Conservation (phyloP, 805 yeast species). For the Candida sanyiensis region DNA sequence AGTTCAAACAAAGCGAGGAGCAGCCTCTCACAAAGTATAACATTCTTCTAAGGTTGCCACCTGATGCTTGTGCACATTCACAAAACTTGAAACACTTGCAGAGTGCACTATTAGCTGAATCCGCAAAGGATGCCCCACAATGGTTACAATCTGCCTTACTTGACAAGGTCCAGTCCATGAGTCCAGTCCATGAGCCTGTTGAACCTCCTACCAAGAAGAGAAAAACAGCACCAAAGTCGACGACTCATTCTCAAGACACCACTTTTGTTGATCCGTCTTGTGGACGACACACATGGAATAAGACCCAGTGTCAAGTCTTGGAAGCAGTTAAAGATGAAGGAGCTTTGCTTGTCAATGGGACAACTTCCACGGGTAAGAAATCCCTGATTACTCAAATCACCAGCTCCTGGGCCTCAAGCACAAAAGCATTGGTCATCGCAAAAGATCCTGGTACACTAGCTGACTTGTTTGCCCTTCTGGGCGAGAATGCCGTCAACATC, state of each 20-base stretch:
- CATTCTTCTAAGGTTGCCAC: too few relatives aligned
- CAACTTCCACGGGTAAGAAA: slow-evolving; percentile 51
- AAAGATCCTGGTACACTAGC: slow-evolving; percentile 1
- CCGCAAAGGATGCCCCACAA: background rate
- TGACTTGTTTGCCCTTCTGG: background rate
- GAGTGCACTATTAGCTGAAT: too few relatives aligned
- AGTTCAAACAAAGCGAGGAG: too few relatives aligned
- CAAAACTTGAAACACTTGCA: too few relatives aligned
- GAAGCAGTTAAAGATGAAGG: slow-evolving; percentile 27
- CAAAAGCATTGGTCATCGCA: slow-evolving; percentile 13
- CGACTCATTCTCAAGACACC: background rate
- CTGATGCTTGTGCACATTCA: too few relatives aligned
- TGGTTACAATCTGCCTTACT: too few relatives aligned
- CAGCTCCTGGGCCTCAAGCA: slow-evolving; percentile 17
- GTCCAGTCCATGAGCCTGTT: too few relatives aligned
- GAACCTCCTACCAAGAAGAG: slow-evolving; percentile 10
- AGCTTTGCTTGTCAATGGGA: slow-evolving; percentile 43
- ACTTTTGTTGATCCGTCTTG: too few relatives aligned
- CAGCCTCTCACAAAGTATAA: too few relatives aligned
- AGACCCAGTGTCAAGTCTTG: background rate
- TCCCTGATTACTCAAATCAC: slow-evolving; percentile 25
- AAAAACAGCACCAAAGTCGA: slow-evolving; percentile 1
- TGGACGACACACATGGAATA: too few relatives aligned
- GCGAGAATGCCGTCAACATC: slow-evolving; percentile 7
- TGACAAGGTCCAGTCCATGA: too few relatives aligned